A percentile compares a stretch with the other conserved stretches of the same genome.
phyloP scores from a whole-genome alignment of 2,329 filamentous ascomycete species.

The Lasiodiplodia citricola region DNA sequence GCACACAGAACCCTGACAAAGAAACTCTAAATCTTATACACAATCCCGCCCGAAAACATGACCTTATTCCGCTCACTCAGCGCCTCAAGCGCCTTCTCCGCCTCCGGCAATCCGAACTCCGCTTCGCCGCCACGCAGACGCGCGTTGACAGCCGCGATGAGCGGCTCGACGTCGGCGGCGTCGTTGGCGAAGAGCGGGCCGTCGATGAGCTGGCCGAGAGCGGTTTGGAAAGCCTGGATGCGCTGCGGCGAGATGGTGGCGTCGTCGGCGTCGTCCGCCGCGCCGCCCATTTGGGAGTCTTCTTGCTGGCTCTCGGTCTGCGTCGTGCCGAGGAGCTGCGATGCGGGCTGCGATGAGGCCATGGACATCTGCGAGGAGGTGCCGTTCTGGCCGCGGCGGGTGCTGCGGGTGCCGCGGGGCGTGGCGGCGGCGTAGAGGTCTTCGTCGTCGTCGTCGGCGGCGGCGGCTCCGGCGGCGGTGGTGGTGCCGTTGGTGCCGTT shows the following conservation, averaged over 20 bases:
- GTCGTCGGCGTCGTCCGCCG: constrained; percentile 35
- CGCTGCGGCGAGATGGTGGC: constrained; percentile 63
- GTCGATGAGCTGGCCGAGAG: constrained; percentile 82
- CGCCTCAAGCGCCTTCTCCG: constrained; percentile 74
- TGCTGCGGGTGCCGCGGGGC: constrained; percentile 49
- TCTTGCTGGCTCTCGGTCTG: constrained; percentile 17
- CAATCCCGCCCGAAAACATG: constrained; percentile 66
- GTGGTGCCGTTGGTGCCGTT: constrained; percentile 40
- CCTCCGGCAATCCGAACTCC: constrained; percentile 74
- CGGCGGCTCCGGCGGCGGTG: constrained; percentile 39
- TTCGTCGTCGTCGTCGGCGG: constrained; percentile 55
- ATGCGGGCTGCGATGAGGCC: constrained; percentile 79
- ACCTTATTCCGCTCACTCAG: constrained; percentile 87
- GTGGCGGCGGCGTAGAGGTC: constrained; percentile 60
- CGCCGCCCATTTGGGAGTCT: constrained; percentile 33
- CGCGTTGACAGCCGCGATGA: constrained; percentile 80
- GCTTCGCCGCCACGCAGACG: constrained; percentile 63
- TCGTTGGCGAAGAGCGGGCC: constrained; percentile 87
- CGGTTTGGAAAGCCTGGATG: constrained; percentile 75
- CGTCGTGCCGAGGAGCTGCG: constrained; percentile 62
- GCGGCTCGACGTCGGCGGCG: constrained; percentile 73
- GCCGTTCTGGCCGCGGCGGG: constrained; percentile 40
- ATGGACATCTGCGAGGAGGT: constrained; percentile 68
- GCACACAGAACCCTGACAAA: neutral
- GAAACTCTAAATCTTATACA: constrained; percentile 51